phyloP scores from a whole-genome alignment of 139 green algal species.

The Chlorella sp. region DNA sequence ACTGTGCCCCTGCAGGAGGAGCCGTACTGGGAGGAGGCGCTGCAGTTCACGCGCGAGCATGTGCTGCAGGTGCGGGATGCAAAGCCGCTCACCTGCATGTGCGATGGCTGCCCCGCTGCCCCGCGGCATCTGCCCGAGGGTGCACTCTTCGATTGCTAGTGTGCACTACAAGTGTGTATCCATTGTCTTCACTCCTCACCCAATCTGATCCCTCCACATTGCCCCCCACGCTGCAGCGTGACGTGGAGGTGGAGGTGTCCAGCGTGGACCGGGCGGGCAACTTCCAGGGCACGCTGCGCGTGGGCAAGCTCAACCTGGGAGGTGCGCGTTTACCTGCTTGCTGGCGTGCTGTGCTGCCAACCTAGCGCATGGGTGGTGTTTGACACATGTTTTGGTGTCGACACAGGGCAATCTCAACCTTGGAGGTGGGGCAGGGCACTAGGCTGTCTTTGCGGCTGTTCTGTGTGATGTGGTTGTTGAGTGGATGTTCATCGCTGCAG shows the following conservation, averaged over 20 bases:
- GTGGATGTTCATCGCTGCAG: too few species aligned
- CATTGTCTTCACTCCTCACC: too few species aligned
- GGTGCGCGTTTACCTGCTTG: neutral
- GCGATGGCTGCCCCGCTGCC: too few species aligned
- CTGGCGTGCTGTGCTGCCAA: neutral
- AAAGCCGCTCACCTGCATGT: too few species aligned
- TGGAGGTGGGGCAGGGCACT: neutral
- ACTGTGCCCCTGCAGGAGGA: slow-evolving; percentile 73
- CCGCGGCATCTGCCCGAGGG: too few species aligned
- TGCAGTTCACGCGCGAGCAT: slow-evolving; percentile 80
- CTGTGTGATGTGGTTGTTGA: too few species aligned
- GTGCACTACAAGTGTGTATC: too few species aligned
- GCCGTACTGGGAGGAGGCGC: slow-evolving; percentile 87
- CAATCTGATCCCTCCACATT: neutral
- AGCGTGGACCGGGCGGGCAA: slow-evolving; percentile 90
- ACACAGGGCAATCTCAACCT: slow-evolving; percentile 30
- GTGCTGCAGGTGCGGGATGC: slow-evolving; percentile 64
- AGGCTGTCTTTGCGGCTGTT: too few species aligned
- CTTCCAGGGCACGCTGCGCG: slow-evolving; percentile 86
- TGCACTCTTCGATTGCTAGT: too few species aligned
- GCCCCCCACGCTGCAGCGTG: slow-evolving; percentile 52
- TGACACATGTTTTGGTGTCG: too few species aligned
- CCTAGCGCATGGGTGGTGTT: neutral
- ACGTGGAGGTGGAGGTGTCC: slow-evolving; percentile 81
- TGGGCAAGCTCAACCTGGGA: slow-evolving; percentile 29